These are phyloP conservation scores for Secale cereale DNA, from an alignment of 176 grass and related monocot species.

Conservation along the genomic window DNA sequence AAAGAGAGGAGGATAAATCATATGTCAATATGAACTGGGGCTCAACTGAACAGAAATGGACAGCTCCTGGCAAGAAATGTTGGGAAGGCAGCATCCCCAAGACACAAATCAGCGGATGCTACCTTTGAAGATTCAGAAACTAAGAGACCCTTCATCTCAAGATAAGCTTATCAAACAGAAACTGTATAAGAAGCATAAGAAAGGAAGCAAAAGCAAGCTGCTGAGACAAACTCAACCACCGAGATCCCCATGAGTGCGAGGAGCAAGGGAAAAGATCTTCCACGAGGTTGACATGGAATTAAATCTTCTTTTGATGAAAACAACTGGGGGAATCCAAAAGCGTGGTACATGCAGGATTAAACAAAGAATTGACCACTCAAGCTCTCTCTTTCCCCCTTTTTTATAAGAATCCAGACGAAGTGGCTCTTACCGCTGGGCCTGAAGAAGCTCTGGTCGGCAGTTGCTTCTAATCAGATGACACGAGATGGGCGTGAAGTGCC, in stretches of 20 bases:
- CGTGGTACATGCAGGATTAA: constrained; percentile 16
- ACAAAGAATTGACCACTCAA: constrained; percentile 15
- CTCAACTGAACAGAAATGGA: not conserved
- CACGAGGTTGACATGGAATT: constrained; percentile 12
- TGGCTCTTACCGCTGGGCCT: constrained; percentile 27
- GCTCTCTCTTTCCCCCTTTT: not conserved
- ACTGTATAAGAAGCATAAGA: not conserved
- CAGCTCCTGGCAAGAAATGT: not conserved
- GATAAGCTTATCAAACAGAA: constrained; percentile 7
- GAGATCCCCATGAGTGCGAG: not conserved
- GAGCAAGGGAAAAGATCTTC: constrained; percentile 10
- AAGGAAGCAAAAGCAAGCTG: constrained; percentile 10
- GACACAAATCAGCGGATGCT: constrained; percentile 3
- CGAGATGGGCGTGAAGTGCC: constrained; percentile 16
- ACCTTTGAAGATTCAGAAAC: constrained; percentile 14
- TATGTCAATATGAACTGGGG: not conserved
- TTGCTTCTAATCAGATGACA: constrained; percentile 35
- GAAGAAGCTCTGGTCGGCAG: constrained; percentile 17
- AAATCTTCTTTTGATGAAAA: constrained; percentile 21
- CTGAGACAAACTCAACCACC: constrained; percentile 4
- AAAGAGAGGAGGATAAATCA: not conserved
- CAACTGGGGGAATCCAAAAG: constrained; percentile 17
- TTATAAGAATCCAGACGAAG: not conserved
- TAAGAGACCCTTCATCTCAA: constrained; percentile 22
- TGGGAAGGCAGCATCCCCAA: not conserved